Evolutionary conservation across 1,139 yeast genomes (phyloP).

Genomic region (Pichia sp.): DNA sequence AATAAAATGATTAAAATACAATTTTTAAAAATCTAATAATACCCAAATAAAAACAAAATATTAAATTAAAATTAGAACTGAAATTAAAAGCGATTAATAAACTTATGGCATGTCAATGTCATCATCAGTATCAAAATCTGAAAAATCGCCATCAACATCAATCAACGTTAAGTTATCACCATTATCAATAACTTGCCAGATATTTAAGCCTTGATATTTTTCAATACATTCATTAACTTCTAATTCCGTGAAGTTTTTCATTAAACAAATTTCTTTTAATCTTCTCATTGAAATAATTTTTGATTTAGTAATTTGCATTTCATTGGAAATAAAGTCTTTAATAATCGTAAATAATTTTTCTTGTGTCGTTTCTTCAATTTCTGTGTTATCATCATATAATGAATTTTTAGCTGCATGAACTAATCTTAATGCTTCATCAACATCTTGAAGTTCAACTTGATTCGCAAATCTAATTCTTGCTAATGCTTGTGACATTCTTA

Average conservation of each 20-base stretch:
- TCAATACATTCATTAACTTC: conserved; percentile 71
- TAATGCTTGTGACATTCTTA: conserved; percentile 90
- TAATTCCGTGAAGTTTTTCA: conserved; percentile 77
- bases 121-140: conserved; percentile 14
- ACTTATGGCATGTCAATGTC: neutral
- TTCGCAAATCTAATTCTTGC: conserved; percentile 83
- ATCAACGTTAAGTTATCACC: conserved; percentile 46
- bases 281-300: conserved; percentile 45
- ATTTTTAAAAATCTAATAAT: neutral
- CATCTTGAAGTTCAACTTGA: conserved; percentile 69
- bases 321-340: conserved; percentile 31
- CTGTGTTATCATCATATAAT: conserved; percentile 47
- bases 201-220: conserved; percentile 65
- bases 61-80: neutral
- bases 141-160: conserved; percentile 15
- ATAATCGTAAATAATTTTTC: conserved; percentile 38
- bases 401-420: conserved; percentile 82
- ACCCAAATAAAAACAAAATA: neutral
- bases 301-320: conserved; percentile 14
- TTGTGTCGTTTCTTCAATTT: conserved; percentile 47
- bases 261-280: conserved; percentile 63
- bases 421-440: conserved; percentile 90
- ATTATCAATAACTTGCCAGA: conserved; percentile 72
- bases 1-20: neutral
- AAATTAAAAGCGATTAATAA: neutral